Evolutionary conservation across 805 yeast species (phyloP).

Genomic region (Spencermartinsiella europaea): DNA sequence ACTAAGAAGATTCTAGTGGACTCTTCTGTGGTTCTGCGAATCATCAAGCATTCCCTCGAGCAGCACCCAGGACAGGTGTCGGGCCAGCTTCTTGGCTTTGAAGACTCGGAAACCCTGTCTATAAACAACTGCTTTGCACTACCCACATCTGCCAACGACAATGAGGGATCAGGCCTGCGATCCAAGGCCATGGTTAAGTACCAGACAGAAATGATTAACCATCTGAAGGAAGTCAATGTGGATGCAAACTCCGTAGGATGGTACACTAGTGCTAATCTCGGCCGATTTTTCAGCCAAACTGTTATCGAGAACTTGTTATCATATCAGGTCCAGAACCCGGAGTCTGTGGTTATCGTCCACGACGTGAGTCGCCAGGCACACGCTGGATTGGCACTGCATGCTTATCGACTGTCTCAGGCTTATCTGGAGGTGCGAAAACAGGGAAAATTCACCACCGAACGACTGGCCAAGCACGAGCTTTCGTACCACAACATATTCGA

Average conservation of each 20-base stretch:
- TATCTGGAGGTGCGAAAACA: slow-evolving; percentile 49
- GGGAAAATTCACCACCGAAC: slow-evolving; percentile 62
- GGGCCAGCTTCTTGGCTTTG: slow-evolving; percentile 72
- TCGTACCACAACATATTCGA: slow-evolving; percentile 63
- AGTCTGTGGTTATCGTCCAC: slow-evolving; percentile 51
- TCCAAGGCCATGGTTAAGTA: slow-evolving; percentile 59
- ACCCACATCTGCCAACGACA: slow-evolving; percentile 51
- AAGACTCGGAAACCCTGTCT: slow-evolving; percentile 41
- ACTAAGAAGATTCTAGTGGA: slow-evolving; percentile 22
- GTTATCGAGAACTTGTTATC: slow-evolving; percentile 65
- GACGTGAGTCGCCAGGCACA: slow-evolving; percentile 62
- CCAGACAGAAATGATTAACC: slow-evolving; percentile 61
- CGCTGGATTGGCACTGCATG: slow-evolving; percentile 59
- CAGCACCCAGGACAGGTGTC: slow-evolving; percentile 55
- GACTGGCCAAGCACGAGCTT: slow-evolving; percentile 53
- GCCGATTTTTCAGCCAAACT: slow-evolving; percentile 57
- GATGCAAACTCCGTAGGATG: slow-evolving; percentile 75
- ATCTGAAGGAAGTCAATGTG: slow-evolving; percentile 55
- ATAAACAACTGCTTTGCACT: slow-evolving; percentile 61
- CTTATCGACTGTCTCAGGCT: slow-evolving; percentile 58
- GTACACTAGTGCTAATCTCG: slow-evolving; percentile 68
- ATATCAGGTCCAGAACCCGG: slow-evolving; percentile 53
- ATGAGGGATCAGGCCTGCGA: slow-evolving; percentile 56
- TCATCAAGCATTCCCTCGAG: slow-evolving; percentile 64
- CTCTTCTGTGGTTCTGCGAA: slow-evolving; percentile 41